Percentiles rank a stretch among this genome's conserved stretches.
These are phyloP conservation scores for Cytospora schulzeri DNA, from an alignment of 2,329 filamentous ascomycete species.

Conservation along the genomic window DNA sequence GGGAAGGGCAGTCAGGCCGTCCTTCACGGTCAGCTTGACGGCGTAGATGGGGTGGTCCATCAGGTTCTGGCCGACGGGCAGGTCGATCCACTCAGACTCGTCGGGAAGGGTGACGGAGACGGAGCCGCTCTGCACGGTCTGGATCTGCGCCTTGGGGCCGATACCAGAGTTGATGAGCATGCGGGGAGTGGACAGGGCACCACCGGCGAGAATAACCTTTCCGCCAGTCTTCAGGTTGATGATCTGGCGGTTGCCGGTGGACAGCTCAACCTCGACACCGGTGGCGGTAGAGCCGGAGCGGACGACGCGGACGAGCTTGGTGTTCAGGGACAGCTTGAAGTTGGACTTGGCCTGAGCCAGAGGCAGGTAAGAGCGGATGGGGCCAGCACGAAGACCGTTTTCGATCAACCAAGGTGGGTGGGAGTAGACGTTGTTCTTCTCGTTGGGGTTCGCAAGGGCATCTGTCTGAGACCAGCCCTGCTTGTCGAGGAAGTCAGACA, in stretches of 20 bases:
- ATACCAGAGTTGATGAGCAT: slow-evolving; percentile 30
- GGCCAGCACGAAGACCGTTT: slow-evolving; percentile 30
- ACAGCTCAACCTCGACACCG: slow-evolving; percentile 32
- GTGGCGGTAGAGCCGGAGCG: slow-evolving; percentile 30
- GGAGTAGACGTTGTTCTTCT: slow-evolving; percentile 29
- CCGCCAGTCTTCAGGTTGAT: slow-evolving; percentile 31
- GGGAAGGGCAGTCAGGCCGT: slow-evolving; percentile 20
- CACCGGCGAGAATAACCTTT: slow-evolving; percentile 33
- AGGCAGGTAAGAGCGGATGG: slow-evolving; percentile 33
- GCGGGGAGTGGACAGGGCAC: slow-evolving; percentile 32
- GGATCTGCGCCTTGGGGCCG: slow-evolving; percentile 29
- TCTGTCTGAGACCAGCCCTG: slow-evolving; percentile 30
- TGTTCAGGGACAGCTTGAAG: slow-evolving; percentile 34
- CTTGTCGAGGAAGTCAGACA: slow-evolving; percentile 26
- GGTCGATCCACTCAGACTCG: slow-evolving; percentile 33
- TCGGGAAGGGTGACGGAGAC: slow-evolving; percentile 30
- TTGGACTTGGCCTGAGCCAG: slow-evolving; percentile 31
- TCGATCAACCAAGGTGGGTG: slow-evolving; percentile 30
- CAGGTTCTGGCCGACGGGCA: slow-evolving; percentile 32
- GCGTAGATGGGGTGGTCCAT: slow-evolving; percentile 33
- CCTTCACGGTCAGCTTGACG: slow-evolving; percentile 36
- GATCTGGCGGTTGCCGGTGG: slow-evolving; percentile 30
- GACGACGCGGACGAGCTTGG: slow-evolving; percentile 32
- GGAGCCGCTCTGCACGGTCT: slow-evolving; percentile 28
- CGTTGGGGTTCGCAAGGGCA: slow-evolving; percentile 28